Evolutionary conservation across 2,329 filamentous ascomycete genomes (phyloP), one percentile per base, ranked within the genome.

Genomic region (Colletotrichum sp.): DNA sequence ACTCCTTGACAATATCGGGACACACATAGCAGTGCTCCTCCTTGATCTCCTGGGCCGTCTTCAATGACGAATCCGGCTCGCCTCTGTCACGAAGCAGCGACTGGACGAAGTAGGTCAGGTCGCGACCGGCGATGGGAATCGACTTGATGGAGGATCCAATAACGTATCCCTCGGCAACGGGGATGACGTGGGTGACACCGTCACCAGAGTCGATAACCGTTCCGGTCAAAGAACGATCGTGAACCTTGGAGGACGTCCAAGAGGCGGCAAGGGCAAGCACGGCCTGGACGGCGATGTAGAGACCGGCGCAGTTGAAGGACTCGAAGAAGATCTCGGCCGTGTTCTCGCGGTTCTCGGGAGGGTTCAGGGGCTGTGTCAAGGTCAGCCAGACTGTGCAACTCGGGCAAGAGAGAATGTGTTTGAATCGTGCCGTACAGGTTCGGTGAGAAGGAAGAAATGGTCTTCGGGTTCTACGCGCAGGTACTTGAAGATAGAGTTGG

Each of bases 241-340:
- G 96, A 18, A 99, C 96, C 88, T 99, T 99, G 69, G 96, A 98
- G 65, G 96, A 98, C 32, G 97, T 99, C 97, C 97, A 99, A 10
- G 97, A 99, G 24, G 98, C 97, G 60, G 97, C 97, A 61, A 99
- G 92, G 18, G 98, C 97, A 72, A 99, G 93, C 26, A 99, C 97
- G 36, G 97, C 97, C 87, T 99, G 97, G 16, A 99, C 97, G 63
- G 97, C 97, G 84, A 99, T 99, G 87, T 99, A 99, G 79, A 99
- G 93, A 87, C 97, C 97, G 74, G 97, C 96, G 85, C 97, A 99
- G 88, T 99, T 99, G 90, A 99, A 99, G 5, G 97, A 99, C 85
- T 99, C 97, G 88, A 99, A 99, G 92, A 99, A 98, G 87, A 99
- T 99, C 85, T 99, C 97, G 85, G 97, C 97, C 30, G 97, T 99